Base-by-base conservation (phyloP, 208 protist genomes). In the Sergeia podlipaevii region DNA sequence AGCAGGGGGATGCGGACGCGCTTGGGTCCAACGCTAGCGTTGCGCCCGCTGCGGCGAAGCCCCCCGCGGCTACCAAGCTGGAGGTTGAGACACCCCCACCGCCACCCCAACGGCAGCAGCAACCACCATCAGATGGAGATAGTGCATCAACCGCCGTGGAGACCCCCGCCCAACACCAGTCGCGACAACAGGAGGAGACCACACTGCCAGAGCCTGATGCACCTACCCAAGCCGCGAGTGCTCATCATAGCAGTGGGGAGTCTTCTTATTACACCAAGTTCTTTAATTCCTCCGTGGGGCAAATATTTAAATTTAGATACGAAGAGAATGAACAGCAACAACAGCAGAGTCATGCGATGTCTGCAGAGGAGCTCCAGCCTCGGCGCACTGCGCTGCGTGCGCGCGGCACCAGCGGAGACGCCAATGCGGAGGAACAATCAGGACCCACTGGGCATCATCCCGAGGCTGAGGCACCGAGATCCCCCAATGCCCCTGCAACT, bases 261-360 rank as follows among this genome's bases (percentile, higher is more conserved):
- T n/a, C 63, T 34, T 82, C 78, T 33, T 82, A 81, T 60, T 86
- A 82, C 67, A 64, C 70, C 2, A 86, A 86, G 49, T 78, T 86
- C 57, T 86, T 86, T 60, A 65, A 67, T 48, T 66, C 56, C 20
- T 80, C 74, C 8, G 58, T 82, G n/a, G 70, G 76, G 4, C 76
- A 74, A 17, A 64, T 83, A 33, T 60, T 83, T 13, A 49, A 2
- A 8, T 23, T 3, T 32, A 41, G 20, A 27, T 7, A 4, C 2
- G 53, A 53, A 26, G 58, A 63, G 18, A 27, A 57, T 21, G 24
- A 44, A 15, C 53, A 11, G 7, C 38, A 24, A 8, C 47, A 17
- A 47, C 47, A 11, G 23, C 52, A 64, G 39, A 37, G 6, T n/a
- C 51, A 8, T 18, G 24, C 17, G n/a, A 26, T 33, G 4, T 23